phyloP scores from a whole-genome alignment of 208 protist genomes.

The Acanthamoeba comandoni region DNA sequence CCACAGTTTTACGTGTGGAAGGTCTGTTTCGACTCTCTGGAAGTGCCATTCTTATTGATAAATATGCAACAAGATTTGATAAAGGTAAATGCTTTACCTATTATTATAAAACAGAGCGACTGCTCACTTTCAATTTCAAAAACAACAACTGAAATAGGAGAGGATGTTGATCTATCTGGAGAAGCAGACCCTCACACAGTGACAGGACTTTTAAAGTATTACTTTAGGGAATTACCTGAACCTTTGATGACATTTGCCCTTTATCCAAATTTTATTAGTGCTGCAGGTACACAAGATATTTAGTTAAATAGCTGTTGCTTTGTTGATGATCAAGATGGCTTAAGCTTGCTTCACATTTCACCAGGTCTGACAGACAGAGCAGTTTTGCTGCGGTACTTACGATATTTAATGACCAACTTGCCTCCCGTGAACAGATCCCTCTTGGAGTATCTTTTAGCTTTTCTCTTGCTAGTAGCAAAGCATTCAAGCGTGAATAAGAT shows the following conservation, averaged over 20 bases:
- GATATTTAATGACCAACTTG: slow-evolving; percentile 18
- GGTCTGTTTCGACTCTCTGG: slow-evolving; percentile 57
- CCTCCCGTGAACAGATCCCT: slow-evolving; percentile 40
- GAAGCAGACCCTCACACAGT: slow-evolving; percentile 51
- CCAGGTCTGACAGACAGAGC: too few species aligned
- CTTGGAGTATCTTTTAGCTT: slow-evolving; percentile 35
- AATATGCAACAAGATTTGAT: slow-evolving; percentile 22
- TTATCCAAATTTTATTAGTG: slow-evolving; percentile 43
- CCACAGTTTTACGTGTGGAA: slow-evolving; percentile 14
- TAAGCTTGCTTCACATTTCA: too few species aligned
- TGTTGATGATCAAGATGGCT: too few species aligned
- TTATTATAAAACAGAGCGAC: too few species aligned
- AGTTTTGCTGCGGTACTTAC: not conserved
- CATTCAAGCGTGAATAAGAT: slow-evolving; percentile 41
- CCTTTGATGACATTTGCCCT: slow-evolving; percentile 57
- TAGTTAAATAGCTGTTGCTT: too few species aligned
- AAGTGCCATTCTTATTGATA: slow-evolving; percentile 56
- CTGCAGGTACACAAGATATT: slow-evolving; percentile 36
- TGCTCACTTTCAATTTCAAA: too few species aligned
- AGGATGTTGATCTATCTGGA: slow-evolving; percentile 54
- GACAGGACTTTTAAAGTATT: slow-evolving; percentile 47
- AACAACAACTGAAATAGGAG: slow-evolving; percentile 7
- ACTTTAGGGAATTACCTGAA: slow-evolving; percentile 42
- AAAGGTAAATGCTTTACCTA: not conserved
- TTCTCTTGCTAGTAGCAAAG: slow-evolving; percentile 39